Evolutionary conservation across 306 rosid species (phyloP).

Genomic region (Adenanthera pavonina): DNA sequence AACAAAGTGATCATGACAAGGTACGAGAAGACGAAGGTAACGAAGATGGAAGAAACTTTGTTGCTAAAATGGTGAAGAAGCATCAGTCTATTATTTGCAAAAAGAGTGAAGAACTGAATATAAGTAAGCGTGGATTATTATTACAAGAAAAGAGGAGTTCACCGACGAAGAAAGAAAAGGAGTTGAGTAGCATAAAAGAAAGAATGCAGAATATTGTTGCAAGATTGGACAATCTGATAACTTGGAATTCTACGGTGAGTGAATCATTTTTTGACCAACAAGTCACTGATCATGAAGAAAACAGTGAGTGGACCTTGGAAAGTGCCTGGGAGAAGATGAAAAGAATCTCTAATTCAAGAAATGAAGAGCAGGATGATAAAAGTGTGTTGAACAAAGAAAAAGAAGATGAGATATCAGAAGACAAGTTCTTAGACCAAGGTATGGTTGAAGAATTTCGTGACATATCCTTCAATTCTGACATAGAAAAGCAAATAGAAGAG

Average conservation of each 20-base stretch:
- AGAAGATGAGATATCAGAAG: constrained; percentile 44
- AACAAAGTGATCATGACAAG: constrained; percentile 37
- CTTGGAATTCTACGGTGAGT: constrained; percentile 46
- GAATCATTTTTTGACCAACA: constrained; percentile 26
- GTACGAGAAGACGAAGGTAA: constrained; percentile 35
- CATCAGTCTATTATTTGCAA: constrained; percentile 66
- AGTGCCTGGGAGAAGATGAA: constrained; percentile 51
- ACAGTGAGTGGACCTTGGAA: constrained; percentile 36
- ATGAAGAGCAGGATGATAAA: constrained; percentile 40
- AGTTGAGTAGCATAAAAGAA: constrained; percentile 40
- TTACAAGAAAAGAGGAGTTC: constrained; percentile 47
- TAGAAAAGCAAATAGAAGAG: constrained; percentile 52
- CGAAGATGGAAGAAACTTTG: constrained; percentile 51
- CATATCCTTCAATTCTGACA: constrained; percentile 35
- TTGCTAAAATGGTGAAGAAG: constrained; percentile 71
- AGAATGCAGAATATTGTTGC: constrained; percentile 47
- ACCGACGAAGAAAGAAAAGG: constrained; percentile 48
- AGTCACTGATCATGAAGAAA: constrained; percentile 25
- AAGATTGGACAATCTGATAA: constrained; percentile 52
- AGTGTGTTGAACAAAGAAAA: constrained; percentile 39
- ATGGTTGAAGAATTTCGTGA: constrained; percentile 31
- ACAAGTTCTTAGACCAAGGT: constrained; percentile 40
- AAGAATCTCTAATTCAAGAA: constrained; percentile 30
- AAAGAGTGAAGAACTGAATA: constrained; percentile 63
- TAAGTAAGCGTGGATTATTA: constrained; percentile 44